These are phyloP conservation scores for Claviceps purpurea DNA, from an alignment of 2,329 filamentous ascomycete genomes.

Conservation along the genomic window DNA sequence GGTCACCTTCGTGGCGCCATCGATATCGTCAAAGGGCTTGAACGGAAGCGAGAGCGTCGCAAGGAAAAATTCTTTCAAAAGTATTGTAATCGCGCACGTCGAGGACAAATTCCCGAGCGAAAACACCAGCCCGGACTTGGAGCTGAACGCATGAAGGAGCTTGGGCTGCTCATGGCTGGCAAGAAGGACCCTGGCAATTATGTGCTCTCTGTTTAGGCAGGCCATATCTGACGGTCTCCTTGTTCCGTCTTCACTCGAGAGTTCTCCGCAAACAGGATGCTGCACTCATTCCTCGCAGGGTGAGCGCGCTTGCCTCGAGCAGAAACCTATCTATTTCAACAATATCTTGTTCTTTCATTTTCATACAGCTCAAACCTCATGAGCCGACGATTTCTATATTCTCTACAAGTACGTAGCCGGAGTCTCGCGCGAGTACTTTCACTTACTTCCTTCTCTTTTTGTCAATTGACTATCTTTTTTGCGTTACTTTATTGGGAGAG, in stretches of 20 bases:
- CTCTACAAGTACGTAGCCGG: not conserved
- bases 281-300: not conserved
- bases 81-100: slow-evolving; percentile 71
- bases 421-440: slow-evolving; percentile 5
- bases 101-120: slow-evolving; percentile 47
- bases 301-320: not conserved
- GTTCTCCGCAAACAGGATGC: not conserved
- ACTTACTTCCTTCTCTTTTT: not conserved
- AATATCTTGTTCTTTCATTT: not conserved
- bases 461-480: slow-evolving; percentile 1
- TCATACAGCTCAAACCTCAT: not conserved
- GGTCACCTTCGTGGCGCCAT: slow-evolving; percentile 81
- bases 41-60: slow-evolving; percentile 84
- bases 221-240: slow-evolving; percentile 2
- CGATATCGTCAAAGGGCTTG: slow-evolving; percentile 91
- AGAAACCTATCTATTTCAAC: not conserved
- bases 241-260: not conserved
- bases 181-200: slow-evolving; percentile 63
- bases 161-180: slow-evolving; percentile 79
- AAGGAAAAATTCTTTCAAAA: slow-evolving; percentile 88
- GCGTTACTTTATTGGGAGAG: not conserved
- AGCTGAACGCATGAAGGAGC: slow-evolving; percentile 70
- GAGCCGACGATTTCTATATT: slow-evolving; percentile 3
- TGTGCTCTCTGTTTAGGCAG: slow-evolving; percentile 54
- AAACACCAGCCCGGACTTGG: slow-evolving; percentile 72